Percentiles rank a stretch among this genome's conserved stretches.
Conservation (phyloP, 179 eudicot genomes). For the Corrigiola litoralis region DNA sequence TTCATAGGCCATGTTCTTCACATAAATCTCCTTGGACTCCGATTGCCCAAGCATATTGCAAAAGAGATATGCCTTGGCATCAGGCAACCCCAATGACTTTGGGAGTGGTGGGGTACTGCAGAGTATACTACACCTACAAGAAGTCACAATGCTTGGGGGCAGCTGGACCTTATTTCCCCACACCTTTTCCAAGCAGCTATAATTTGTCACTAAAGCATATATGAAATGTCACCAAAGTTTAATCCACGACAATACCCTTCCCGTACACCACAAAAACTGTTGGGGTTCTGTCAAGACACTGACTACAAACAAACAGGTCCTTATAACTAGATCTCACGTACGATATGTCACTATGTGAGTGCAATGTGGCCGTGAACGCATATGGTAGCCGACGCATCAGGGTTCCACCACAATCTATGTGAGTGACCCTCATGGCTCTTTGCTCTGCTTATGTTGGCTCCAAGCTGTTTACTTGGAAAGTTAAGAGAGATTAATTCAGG, state of each 20-base stretch:
- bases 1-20: background rate
- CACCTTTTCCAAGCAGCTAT: constrained; percentile 12
- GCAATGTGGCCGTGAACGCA: background rate
- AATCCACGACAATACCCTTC: background rate
- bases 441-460: background rate
- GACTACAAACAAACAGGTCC: constrained; percentile 5
- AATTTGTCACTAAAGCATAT: constrained; percentile 3
- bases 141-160: background rate
- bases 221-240: background rate
- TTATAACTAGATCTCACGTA: background rate
- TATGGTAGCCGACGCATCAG: background rate
- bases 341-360: background rate
- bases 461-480: too few species aligned
- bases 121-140: background rate
- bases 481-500: too few species aligned
- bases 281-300: background rate
- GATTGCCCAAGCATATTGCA: background rate
- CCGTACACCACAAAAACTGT: background rate
- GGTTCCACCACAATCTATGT: constrained; percentile 17
- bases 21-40: constrained; percentile 4
- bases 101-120: constrained; percentile 12
- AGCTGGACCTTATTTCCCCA: constrained; percentile 9
- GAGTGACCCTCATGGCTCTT: background rate
- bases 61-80: background rate
- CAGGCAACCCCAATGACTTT: constrained; percentile 5